These are phyloP conservation scores for Botryosphaeria dothidea DNA, from an alignment of 2,329 filamentous ascomycete genomes.

Conservation along the genomic window DNA sequence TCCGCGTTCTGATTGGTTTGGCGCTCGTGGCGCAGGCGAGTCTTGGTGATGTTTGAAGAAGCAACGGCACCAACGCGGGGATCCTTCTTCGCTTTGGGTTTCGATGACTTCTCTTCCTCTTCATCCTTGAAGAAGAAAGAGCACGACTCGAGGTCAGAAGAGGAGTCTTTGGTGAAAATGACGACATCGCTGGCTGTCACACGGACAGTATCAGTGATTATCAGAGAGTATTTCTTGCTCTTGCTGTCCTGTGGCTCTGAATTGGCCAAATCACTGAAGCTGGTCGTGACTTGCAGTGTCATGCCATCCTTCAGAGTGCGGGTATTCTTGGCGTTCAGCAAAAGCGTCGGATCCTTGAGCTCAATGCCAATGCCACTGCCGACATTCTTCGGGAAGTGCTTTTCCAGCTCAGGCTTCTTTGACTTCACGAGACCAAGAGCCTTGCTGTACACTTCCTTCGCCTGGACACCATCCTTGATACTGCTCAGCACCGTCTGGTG, in stretches of 20 bases:
- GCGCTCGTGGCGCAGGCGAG: conserved; percentile 86
- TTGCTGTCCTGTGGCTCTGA: conserved; percentile 84
- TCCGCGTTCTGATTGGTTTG: conserved; percentile 87
- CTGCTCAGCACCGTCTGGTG: conserved; percentile 91
- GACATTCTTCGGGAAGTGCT: conserved; percentile 90
- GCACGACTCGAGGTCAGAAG: conserved; percentile 87
- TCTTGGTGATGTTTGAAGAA: conserved; percentile 93
- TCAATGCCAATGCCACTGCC: conserved; percentile 93
- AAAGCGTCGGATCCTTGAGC: conserved; percentile 77
- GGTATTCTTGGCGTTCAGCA: conserved; percentile 84
- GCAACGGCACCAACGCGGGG: conserved; percentile 81
- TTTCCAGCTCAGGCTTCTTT: conserved; percentile 94
- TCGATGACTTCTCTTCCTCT: conserved; percentile 80
- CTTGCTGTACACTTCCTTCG: conserved; percentile 91
- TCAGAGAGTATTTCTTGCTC: conserved; percentile 83
- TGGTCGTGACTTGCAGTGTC: conserved; percentile 89
- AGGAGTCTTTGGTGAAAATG: conserved; percentile 91
- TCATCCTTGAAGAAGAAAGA: conserved; percentile 99
- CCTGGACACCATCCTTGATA: conserved; percentile 79
- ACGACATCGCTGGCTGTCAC: conserved; percentile 76
- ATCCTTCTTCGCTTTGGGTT: conserved; percentile 83
- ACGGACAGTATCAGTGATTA: conserved; percentile 91
- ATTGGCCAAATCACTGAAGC: conserved; percentile 87
- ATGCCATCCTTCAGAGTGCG: conserved; percentile 90
- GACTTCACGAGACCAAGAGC: conserved; percentile 76